Evolutionary conservation across 495 filamentous ascomycete species (phyloP), one percentile per base, ranked within the genome.

Genomic region (Hypoxylon intermedium): DNA sequence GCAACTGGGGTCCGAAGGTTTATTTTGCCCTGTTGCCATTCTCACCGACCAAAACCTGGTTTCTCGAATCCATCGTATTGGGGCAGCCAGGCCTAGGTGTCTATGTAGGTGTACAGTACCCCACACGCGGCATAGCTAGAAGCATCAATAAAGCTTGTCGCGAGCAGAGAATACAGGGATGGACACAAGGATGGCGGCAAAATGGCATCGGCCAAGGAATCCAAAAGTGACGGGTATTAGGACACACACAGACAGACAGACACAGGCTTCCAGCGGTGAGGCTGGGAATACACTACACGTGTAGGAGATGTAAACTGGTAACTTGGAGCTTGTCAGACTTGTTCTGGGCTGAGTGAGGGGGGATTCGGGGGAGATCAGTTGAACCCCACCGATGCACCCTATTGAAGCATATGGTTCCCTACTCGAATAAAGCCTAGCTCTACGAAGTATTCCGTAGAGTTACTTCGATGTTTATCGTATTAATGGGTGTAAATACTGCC

Each of bases 241-340:
- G n/a, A n/a, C n/a, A n/a, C n/a, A n/a, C n/a, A n/a, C n/a, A n/a
- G n/a, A n/a, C n/a, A n/a, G n/a, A n/a, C n/a, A n/a, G n/a, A 46
- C 9, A 30, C 9, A 24, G 44, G 38, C 43, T 58, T 58, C 15
- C 42, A 53, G 60, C 60, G 60, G 60, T 58, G 60, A 64, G 54
- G 30, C 38, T 58, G 36, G 13, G 6, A 13, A 3, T 37, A 13
- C 38, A 41, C n/a, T 43, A 16, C 9, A n/a, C 34, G 31, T 15
- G 5, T 18, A 18, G 9, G 18, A 13, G 19, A 6, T 20, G 38
- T 41, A 41, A 21, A 16, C 9, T 38, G 1, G 38, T 41, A 41
- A 41, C 16, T 41, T 20, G 2, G 13, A 41, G 38, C 36, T 5
- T 9, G n/a, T n/a, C n/a, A n/a, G n/a, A n/a, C n/a, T n/a, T n/a